Evolutionary conservation across 2,329 filamentous ascomycete species (phyloP).

Genomic region (Colletotrichum sp.): DNA sequence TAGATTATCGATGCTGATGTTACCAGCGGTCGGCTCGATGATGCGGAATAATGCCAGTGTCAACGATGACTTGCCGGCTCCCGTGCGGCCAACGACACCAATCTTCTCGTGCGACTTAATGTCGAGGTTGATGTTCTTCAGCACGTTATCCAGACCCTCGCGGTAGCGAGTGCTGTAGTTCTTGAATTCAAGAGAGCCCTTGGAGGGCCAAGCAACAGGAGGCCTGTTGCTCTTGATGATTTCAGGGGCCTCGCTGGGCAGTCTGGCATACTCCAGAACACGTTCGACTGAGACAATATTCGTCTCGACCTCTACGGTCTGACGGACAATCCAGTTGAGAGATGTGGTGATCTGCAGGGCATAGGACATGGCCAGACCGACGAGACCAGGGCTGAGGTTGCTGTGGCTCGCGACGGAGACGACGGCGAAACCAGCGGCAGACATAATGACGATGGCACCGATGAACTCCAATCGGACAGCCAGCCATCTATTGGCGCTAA

Average conservation of each 20-base stretch:
- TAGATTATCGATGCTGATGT: slow-evolving; percentile 87
- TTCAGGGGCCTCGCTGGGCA: slow-evolving; percentile 94
- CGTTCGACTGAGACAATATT: slow-evolving; percentile 99
- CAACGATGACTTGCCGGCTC: slow-evolving; percentile 93
- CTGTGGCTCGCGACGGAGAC: slow-evolving; percentile 76
- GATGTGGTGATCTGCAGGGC: slow-evolving; percentile 96
- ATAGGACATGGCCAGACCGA: slow-evolving; percentile 96
- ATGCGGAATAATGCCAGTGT: slow-evolving; percentile 94
- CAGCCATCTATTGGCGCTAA: slow-evolving; percentile 93
- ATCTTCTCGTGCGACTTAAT: slow-evolving; percentile 99
- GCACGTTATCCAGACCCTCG: slow-evolving; percentile 84
- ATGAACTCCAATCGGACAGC: slow-evolving; percentile 95
- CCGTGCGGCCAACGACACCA: slow-evolving; percentile 94
- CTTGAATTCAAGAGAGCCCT: slow-evolving; percentile 87
- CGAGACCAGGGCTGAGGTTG: slow-evolving; percentile 71
- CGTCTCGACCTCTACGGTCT: slow-evolving; percentile 99
- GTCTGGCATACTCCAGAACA: slow-evolving; percentile 90
- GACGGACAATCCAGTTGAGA: slow-evolving; percentile 98
- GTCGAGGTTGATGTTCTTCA: slow-evolving; percentile 90
- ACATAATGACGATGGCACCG: slow-evolving; percentile 90
- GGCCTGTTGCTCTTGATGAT: slow-evolving; percentile 88
- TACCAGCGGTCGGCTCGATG: slow-evolving; percentile 84
- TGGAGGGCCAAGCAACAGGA: slow-evolving; percentile 87
- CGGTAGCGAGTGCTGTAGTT: slow-evolving; percentile 96
- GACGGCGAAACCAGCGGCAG: slow-evolving; percentile 82